Evolutionary conservation across 2,329 filamentous ascomycete species (phyloP).

Genomic region (Penicillium sp.): DNA sequence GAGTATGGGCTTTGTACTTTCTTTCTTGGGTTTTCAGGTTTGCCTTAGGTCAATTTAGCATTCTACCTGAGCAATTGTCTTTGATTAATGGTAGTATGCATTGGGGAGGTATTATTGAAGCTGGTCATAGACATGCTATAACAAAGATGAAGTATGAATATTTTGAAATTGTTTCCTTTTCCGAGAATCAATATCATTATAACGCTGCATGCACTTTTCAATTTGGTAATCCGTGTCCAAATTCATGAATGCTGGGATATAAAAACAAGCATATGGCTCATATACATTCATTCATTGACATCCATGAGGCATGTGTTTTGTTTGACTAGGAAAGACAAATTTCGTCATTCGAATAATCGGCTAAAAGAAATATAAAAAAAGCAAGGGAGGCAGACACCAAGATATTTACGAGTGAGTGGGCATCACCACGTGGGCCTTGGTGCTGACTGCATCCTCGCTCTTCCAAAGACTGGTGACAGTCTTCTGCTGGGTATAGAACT

Average conservation of each 20-base stretch:
- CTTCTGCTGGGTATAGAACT: slow-evolving; percentile 97
- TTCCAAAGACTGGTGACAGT: slow-evolving; percentile 93
- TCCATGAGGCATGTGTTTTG: background rate
- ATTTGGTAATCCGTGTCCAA: background rate
- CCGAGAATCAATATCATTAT: background rate
- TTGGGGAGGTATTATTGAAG: too few relatives aligned
- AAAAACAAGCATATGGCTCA: background rate
- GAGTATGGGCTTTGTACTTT: background rate
- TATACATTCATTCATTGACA: slow-evolving; percentile 7
- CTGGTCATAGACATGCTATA: background rate
- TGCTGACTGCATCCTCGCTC: slow-evolving; percentile 76
- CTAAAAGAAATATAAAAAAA: slow-evolving; percentile 1
- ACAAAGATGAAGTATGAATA: background rate
- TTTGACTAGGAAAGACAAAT: background rate
- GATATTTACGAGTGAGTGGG: slow-evolving; percentile 57
- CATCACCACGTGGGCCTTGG: slow-evolving; percentile 87
- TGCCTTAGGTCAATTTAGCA: background rate
- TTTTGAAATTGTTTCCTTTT: background rate
- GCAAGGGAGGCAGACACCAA: background rate
- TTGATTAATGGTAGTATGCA: background rate
- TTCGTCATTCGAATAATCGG: background rate
- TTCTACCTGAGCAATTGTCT: background rate
- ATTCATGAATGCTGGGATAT: background rate
- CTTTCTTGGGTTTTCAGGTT: background rate
- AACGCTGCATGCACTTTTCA: background rate